Conservation (phyloP, 345 rosid genomes). For the Laguncularia racemosa region DNA sequence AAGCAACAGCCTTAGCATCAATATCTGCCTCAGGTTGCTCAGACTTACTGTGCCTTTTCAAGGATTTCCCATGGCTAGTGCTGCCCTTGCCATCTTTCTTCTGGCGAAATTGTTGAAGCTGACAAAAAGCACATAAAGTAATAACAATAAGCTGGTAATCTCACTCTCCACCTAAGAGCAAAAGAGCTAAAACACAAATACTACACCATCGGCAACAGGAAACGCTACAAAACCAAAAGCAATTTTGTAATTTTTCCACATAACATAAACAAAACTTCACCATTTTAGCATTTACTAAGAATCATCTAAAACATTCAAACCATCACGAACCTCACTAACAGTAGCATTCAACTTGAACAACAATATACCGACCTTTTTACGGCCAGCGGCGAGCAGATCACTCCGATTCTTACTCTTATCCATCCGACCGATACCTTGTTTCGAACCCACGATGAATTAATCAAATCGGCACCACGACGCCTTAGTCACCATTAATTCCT, state of each 20-base stretch:
- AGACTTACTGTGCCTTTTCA: slow-evolving; percentile 49
- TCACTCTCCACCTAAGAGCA: background rate
- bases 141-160: background rate
- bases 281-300: background rate
- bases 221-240: background rate
- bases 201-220: background rate
- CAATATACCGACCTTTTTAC: slow-evolving; percentile 53
- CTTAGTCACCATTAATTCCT: slow-evolving; percentile 28
- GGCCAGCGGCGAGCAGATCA: slow-evolving; percentile 91
- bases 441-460: slow-evolving; percentile 22
- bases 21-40: slow-evolving; percentile 48
- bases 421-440: slow-evolving; percentile 28
- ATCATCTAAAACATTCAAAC: background rate
- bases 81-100: slow-evolving; percentile 78
- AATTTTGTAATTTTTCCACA: background rate
- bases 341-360: background rate
- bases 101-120: slow-evolving; percentile 97
- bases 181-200: background rate
- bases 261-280: background rate
- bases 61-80: slow-evolving; percentile 64
- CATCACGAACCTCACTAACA: background rate
- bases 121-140: slow-evolving; percentile 13
- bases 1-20: slow-evolving; percentile 24
- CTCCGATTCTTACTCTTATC: slow-evolving; percentile 86
- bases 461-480: slow-evolving; percentile 22